phyloP scores from a whole-genome alignment of 495 filamentous ascomycete genomes.

The Oidiodendron maius region DNA sequence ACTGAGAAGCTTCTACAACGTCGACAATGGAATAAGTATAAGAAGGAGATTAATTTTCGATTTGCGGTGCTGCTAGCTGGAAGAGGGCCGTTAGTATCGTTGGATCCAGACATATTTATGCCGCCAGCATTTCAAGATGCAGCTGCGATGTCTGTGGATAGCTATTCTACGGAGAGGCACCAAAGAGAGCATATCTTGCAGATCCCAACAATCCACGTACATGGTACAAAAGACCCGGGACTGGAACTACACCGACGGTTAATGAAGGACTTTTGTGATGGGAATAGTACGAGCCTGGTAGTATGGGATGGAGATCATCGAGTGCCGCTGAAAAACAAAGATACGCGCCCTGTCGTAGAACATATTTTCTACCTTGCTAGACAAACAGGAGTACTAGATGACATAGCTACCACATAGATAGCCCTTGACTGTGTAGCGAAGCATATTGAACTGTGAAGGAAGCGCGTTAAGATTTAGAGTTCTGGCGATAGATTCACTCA shows the following conservation, averaged over 20 bases:
- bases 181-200: no score
- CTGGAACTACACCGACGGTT: constrained; percentile 45
- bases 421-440: no score
- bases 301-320: constrained; percentile 60
- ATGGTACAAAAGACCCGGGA: constrained; percentile 51
- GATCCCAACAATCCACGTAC: constrained; percentile 58
- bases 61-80: constrained; percentile 46
- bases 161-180: no score
- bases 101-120: constrained; percentile 27
- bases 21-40: constrained; percentile 4
- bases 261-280: constrained; percentile 42
- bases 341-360: constrained; percentile 42
- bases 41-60: constrained; percentile 14
- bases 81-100: constrained; percentile 44
- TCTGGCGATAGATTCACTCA: no score
- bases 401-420: background rate
- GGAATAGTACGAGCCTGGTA: constrained; percentile 35
- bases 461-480: no score
- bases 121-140: background rate
- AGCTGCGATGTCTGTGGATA: no score
- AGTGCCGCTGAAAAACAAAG: constrained; percentile 47
- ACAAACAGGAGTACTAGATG: constrained; percentile 3
- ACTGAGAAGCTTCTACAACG: background rate
- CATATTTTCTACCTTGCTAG: constrained; percentile 38
- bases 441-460: no score